A percentile compares a stretch with the other conserved stretches of the same genome.
Evolutionary conservation across 805 yeast species (phyloP).

Genomic region (Ogataea allantospora): DNA sequence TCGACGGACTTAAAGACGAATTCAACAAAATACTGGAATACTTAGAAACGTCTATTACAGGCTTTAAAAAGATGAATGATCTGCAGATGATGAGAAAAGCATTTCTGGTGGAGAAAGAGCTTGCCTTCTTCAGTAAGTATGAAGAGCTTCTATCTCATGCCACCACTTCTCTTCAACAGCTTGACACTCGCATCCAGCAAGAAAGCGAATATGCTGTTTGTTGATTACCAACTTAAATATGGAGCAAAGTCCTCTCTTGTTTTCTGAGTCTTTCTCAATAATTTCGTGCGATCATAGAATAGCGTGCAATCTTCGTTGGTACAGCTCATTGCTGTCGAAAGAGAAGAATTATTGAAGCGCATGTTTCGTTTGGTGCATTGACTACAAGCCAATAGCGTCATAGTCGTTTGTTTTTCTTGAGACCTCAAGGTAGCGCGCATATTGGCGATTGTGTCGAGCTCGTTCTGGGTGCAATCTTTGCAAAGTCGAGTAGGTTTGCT

Average conservation of each 20-base stretch:
- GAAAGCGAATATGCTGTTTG: conserved; percentile 24
- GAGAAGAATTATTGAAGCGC: conserved; percentile 19
- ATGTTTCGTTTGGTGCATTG: conserved; percentile 31
- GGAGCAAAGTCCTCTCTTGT: conserved; percentile 14
- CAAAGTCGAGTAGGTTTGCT: conserved; percentile 31
- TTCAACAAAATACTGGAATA: conserved; percentile 35
- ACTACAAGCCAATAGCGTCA: conserved; percentile 36
- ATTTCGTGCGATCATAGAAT: conserved; percentile 52
- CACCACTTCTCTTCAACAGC: conserved; percentile 27
- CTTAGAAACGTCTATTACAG: conserved; percentile 43
- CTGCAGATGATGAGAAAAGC: conserved; percentile 39
- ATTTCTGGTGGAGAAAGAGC: conserved; percentile 38
- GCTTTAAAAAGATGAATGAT: conserved; percentile 41
- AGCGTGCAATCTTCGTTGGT: conserved; percentile 64
- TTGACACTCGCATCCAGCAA: conserved; percentile 31
- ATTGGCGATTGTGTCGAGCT: conserved; percentile 35
- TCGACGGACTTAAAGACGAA: conserved; percentile 1
- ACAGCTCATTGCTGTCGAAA: conserved; percentile 42
- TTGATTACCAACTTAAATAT: conserved; percentile 26
- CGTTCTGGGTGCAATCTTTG: conserved; percentile 34
- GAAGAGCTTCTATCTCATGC: conserved; percentile 36
- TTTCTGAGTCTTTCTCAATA: conserved; percentile 32
- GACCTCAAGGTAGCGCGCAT: conserved; percentile 29
- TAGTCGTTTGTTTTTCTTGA: conserved; percentile 29
- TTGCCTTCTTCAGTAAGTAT: conserved; percentile 36